These are phyloP conservation scores for Cladosporium colombiae DNA, from an alignment of 2,329 filamentous ascomycete genomes.

Conservation along the genomic window DNA sequence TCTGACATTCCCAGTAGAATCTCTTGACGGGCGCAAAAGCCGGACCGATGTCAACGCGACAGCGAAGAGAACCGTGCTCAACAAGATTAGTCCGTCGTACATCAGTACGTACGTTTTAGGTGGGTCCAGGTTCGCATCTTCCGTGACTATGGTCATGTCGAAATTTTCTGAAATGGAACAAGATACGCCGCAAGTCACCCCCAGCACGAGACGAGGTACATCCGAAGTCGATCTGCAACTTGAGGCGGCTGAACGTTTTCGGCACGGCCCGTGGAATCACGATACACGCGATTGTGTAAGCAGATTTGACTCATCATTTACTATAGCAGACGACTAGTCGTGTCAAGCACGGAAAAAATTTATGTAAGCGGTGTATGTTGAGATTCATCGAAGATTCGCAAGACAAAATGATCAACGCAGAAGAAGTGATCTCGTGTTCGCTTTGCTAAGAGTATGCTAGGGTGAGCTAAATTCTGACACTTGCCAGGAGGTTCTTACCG, in stretches of 20 bases:
- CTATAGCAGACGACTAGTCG: background rate
- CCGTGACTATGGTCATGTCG: background rate
- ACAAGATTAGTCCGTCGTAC: too few species aligned
- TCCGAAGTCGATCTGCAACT: too few species aligned
- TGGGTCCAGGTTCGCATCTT: background rate
- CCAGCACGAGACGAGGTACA: background rate
- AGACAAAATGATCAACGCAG: background rate
- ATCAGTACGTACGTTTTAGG: too few species aligned
- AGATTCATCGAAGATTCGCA: too few species aligned
- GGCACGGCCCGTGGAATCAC: background rate
- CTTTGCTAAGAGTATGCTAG: background rate
- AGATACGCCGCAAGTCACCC: background rate
- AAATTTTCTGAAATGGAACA: background rate
- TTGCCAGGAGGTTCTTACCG: conserved; percentile 14
- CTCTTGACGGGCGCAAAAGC: too few species aligned
- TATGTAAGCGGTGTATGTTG: too few species aligned
- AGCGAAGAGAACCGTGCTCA: too few species aligned
- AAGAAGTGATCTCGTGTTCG: too few species aligned
- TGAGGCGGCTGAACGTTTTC: background rate
- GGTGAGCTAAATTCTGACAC: background rate
- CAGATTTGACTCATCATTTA: background rate
- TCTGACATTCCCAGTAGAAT: too few species aligned
- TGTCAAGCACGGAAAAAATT: background rate
- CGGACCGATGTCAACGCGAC: too few species aligned
- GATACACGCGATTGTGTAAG: too few species aligned